Conservation (phyloP, 164 flowering plant species). For the Magnolia sinica region DNA sequence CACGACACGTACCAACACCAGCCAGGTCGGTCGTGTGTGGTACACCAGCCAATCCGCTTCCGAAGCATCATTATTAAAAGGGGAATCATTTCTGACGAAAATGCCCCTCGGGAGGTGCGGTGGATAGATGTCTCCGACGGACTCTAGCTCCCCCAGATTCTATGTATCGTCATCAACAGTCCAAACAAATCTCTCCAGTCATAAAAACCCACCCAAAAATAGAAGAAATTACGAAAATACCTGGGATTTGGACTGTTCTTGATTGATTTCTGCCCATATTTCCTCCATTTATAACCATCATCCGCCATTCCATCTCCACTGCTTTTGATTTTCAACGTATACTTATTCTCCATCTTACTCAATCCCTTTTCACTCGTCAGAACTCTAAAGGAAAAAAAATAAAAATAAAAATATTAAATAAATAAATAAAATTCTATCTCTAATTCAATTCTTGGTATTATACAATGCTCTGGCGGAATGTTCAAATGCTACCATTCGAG, state of each 20-base stretch:
- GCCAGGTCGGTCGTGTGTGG: too few species aligned
- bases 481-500: too few species aligned
- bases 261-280: constrained; percentile 92
- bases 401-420: background rate
- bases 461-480: background rate
- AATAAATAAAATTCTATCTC: background rate
- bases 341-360: constrained; percentile 58
- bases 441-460: background rate
- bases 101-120: too few species aligned
- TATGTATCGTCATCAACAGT: too few species aligned
- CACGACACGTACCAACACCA: too few species aligned
- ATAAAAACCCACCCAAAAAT: background rate
- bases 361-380: constrained; percentile 41
- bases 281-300: constrained; percentile 97
- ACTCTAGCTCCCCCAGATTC: too few species aligned
- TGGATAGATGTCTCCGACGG: too few species aligned
- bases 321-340: constrained; percentile 67
- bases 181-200: too few species aligned
- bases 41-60: too few species aligned
- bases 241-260: constrained; percentile 87
- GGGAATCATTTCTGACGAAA: too few species aligned
- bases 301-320: constrained; percentile 57
- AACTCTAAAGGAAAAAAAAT: constrained; percentile 26
- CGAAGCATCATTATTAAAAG: too few species aligned
- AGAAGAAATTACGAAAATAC: constrained; percentile 25